Evolutionary conservation across 2,329 filamentous ascomycete species (phyloP).

Genomic region (Acrodontium crateriforme): DNA sequence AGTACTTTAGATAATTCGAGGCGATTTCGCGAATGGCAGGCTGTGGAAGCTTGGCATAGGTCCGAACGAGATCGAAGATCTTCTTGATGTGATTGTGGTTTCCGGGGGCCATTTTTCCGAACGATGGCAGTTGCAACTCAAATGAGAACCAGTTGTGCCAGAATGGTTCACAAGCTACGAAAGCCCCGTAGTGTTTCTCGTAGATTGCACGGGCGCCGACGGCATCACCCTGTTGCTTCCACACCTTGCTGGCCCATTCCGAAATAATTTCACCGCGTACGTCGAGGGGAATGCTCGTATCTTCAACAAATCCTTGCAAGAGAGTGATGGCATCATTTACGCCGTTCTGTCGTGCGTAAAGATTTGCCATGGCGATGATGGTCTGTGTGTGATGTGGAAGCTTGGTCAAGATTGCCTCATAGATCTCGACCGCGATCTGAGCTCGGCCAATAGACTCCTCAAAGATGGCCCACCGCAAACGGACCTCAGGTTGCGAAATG

Average conservation of each 20-base stretch:
- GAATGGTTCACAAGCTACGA: constrained; percentile 72
- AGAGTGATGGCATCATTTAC: constrained; percentile 74
- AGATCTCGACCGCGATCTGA: constrained; percentile 71
- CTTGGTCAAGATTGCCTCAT: constrained; percentile 61
- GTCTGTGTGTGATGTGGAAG: constrained; percentile 77
- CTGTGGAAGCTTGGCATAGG: constrained; percentile 55
- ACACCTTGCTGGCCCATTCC: constrained; percentile 75
- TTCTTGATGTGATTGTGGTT: constrained; percentile 65
- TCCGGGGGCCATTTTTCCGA: constrained; percentile 45
- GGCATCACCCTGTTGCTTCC: constrained; percentile 64
- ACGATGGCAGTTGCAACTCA: constrained; percentile 71
- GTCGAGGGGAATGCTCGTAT: constrained; percentile 55
- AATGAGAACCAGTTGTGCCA: constrained; percentile 84
- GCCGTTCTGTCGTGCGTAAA: constrained; percentile 69
- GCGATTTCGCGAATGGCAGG: constrained; percentile 61
- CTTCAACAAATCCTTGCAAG: constrained; percentile 68
- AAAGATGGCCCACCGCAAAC: constrained; percentile 86
- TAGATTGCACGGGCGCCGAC: constrained; percentile 77
- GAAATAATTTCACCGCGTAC: constrained; percentile 78
- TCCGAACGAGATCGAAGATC: constrained; percentile 61
- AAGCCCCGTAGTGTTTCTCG: constrained; percentile 67
- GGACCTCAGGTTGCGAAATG: constrained; percentile 67
- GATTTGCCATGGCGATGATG: constrained; percentile 74
- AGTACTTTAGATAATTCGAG: constrained; percentile 65
- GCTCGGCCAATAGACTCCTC: constrained; percentile 72